A percentile compares a stretch with the other conserved stretches of the same genome.
phyloP scores from a whole-genome alignment of 1,284 basidiomycete genomes.

The Cryptococcus depauperatus region DNA sequence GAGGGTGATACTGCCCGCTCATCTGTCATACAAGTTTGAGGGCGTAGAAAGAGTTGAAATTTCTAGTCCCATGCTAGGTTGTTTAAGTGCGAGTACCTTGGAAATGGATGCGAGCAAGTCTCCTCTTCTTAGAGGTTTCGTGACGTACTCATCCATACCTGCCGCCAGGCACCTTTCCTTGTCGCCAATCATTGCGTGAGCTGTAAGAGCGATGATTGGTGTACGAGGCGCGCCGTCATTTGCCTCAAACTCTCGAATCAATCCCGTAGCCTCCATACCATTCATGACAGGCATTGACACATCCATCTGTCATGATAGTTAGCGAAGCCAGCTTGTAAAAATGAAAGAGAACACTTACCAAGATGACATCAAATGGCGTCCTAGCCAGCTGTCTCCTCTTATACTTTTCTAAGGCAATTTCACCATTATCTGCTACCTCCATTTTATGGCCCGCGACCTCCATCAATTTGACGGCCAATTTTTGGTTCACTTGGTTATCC shows the following conservation, averaged over 20 bases:
- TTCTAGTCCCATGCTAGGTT: background rate
- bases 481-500: slow-evolving; percentile 95
- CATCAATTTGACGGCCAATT: slow-evolving; percentile 85
- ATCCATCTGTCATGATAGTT: slow-evolving; percentile 65
- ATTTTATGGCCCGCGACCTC: slow-evolving; percentile 95
- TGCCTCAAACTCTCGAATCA: slow-evolving; percentile 62
- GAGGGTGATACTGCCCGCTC: no score
- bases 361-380: slow-evolving; percentile 75
- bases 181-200: slow-evolving; percentile 79
- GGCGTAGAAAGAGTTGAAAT: background rate
- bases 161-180: slow-evolving; percentile 85
- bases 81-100: slow-evolving; percentile 28
- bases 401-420: slow-evolving; percentile 48
- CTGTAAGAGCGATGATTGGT: slow-evolving; percentile 90
- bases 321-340: background rate
- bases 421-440: slow-evolving; percentile 96
- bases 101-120: slow-evolving; percentile 43
- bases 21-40: background rate
- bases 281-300: slow-evolving; percentile 89
- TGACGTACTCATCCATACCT: slow-evolving; percentile 53
- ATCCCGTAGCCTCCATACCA: slow-evolving; percentile 49
- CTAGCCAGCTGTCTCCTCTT: slow-evolving; percentile 26
- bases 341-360: slow-evolving; percentile 51
- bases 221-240: slow-evolving; percentile 63
- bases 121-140: slow-evolving; percentile 46